Evolutionary conservation across 1,284 basidiomycete species (phyloP), one percentile per base, ranked within the genome.

Genomic region (Cutaneotrichosporon daszewskae): DNA sequence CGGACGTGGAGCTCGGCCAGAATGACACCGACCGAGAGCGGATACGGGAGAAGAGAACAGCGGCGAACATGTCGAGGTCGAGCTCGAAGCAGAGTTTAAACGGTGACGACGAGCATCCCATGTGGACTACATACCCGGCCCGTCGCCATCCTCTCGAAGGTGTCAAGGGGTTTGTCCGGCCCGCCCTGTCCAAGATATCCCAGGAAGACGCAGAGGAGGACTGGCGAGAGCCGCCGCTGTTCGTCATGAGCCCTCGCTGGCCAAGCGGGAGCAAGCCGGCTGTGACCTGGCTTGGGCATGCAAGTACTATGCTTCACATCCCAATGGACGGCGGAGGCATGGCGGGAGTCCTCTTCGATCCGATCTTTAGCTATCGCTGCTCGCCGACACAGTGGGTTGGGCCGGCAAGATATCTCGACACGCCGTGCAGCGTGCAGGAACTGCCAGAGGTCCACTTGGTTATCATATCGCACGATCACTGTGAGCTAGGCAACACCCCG

Each of bases 271-370:
- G 16, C 16, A 22, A n/a, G 13, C 41, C 45, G 14, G 32, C 43
- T 9, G 59, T 71, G 6, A 71, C 67, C 11, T 72, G 69, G 69
- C 44, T 72, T 24, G 69, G 69, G 10, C 69, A 72, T 55, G 69
- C 69, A 0, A 56, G 64, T 1, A 60, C 59, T 0, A 35, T 72
- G 36, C 53, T 71, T 3, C 57, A 61, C 47, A 51, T 72, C 5
- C 40, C 40, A 12, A 29, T 34, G 17, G 51, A 50, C 11, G 63
- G 57, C 1, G 20, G 18, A 16, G 34, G 32, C 17, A 58, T 53
- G 45, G 64, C 60, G 32, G 61, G 62, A 0, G 45, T 72, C 4
- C 26, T 71, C 5, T 72, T 69, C 45, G 69, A 72, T 44, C 69
- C 69, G 0, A 69, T 72, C 36, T 72, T 72, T 47, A 68, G 65